Evolutionary conservation across 345 rosid genomes (phyloP).

Genomic region (Trapa bicornis): DNA sequence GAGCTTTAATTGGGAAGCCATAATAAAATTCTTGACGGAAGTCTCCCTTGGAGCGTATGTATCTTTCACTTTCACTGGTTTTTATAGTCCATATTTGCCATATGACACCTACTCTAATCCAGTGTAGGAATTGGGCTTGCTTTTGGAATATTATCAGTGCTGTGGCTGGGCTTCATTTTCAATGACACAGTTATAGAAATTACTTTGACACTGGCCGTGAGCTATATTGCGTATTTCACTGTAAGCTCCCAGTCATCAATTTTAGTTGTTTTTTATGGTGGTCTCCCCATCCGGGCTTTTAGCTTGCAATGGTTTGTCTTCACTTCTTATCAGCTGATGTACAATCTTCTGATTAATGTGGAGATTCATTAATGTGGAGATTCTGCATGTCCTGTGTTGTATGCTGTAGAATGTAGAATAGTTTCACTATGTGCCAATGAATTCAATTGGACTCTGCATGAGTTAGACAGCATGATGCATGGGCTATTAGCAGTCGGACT

Average conservation of each 20-base stretch:
- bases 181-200: slow-evolving; percentile 91
- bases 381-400: neutral
- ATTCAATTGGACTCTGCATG: neutral
- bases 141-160: slow-evolving; percentile 75
- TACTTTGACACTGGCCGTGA: slow-evolving; percentile 75
- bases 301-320: neutral
- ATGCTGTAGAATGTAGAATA: neutral
- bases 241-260: slow-evolving; percentile 32
- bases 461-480: neutral
- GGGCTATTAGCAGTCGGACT: neutral
- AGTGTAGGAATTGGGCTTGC: slow-evolving; percentile 89
- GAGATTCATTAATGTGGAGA: neutral
- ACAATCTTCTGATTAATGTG: neutral
- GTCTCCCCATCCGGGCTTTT: neutral
- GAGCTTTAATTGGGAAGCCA: slow-evolving; percentile 38
- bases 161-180: slow-evolving; percentile 91
- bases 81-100: neutral
- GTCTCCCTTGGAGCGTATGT: slow-evolving; percentile 92
- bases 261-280: neutral
- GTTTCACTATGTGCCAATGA: neutral
- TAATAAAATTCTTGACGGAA: slow-evolving; percentile 53
- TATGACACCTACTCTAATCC: slow-evolving; percentile 23
- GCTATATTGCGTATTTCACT: slow-evolving; percentile 80
- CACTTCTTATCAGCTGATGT: neutral
- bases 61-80: slow-evolving; percentile 13